Evolutionary conservation across 805 yeast species (phyloP).

Genomic region (Starmerella khaoyaiensis): DNA sequence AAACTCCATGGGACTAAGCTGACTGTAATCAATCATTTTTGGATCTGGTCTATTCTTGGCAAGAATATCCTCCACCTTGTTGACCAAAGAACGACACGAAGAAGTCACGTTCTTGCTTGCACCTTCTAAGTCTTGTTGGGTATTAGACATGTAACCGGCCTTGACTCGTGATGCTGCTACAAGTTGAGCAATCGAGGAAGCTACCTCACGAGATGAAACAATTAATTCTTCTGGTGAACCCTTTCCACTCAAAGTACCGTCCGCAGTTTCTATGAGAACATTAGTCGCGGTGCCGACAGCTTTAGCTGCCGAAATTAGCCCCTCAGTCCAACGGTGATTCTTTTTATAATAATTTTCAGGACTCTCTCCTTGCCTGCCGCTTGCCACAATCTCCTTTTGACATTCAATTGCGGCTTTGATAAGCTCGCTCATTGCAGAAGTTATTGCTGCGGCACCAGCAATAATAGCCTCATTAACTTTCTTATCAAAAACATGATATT

Average conservation of each 20-base stretch:
- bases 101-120: constrained; percentile 55
- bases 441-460: constrained; percentile 66
- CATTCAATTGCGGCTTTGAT: constrained; percentile 67
- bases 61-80: constrained; percentile 52
- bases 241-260: constrained; percentile 55
- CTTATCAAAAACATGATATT: constrained; percentile 36
- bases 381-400: constrained; percentile 66
- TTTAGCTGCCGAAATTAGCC: constrained; percentile 77
- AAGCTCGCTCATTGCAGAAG: constrained; percentile 60
- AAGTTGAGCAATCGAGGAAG: constrained; percentile 82
- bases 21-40: constrained; percentile 47
- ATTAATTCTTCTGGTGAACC: constrained; percentile 70
- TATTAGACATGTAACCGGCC: constrained; percentile 59
- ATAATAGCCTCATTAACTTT: constrained; percentile 67
- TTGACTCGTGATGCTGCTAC: constrained; percentile 86
- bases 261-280: constrained; percentile 71
- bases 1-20: constrained; percentile 62
- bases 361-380: constrained; percentile 52
- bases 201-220: constrained; percentile 84
- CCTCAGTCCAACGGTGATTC: constrained; percentile 88
- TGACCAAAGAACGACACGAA: constrained; percentile 65
- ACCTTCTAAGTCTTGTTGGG: constrained; percentile 59
- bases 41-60: constrained; percentile 30
- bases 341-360: constrained; percentile 70
- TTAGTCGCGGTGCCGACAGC: constrained; percentile 77